Evolutionary conservation across 2,329 filamentous ascomycete genomes (phyloP).

Genomic region (Neonectria hederae): DNA sequence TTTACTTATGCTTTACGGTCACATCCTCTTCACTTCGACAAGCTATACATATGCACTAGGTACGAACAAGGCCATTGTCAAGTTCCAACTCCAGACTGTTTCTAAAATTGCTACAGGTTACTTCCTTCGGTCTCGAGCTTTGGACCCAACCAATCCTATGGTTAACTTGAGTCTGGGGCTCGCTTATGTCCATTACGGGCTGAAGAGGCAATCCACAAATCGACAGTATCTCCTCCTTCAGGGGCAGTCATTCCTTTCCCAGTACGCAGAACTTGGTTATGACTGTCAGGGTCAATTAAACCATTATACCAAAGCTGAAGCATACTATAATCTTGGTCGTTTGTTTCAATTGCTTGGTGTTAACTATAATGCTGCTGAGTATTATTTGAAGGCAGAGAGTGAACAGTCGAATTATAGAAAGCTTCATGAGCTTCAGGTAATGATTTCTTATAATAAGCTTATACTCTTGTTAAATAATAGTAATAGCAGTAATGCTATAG

Average conservation of each 20-base stretch:
- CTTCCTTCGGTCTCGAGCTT: slow-evolving; percentile 79
- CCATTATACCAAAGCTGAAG: slow-evolving; percentile 41
- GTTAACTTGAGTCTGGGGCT: slow-evolving; percentile 84
- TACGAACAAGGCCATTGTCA: slow-evolving; percentile 47
- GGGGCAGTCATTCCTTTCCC: slow-evolving; percentile 78
- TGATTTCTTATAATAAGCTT: slow-evolving; percentile 47
- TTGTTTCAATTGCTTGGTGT: slow-evolving; percentile 51
- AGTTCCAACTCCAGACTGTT: background rate
- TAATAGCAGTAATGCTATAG: slow-evolving; percentile 42
- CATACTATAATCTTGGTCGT: slow-evolving; percentile 52
- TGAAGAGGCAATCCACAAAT: slow-evolving; percentile 91
- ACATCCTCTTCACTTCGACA: slow-evolving; percentile 85
- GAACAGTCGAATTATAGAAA: slow-evolving; percentile 8
- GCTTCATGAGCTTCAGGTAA: slow-evolving; percentile 39
- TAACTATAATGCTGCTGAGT: slow-evolving; percentile 69
- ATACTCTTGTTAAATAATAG: slow-evolving; percentile 45
- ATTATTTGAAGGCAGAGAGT: slow-evolving; percentile 64
- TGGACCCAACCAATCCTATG: slow-evolving; percentile 80
- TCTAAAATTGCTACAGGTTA: slow-evolving; percentile 64
- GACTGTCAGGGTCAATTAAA: background rate
- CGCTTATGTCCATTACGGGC: slow-evolving; percentile 85
- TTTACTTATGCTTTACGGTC: slow-evolving; percentile 87
- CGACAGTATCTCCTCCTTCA: slow-evolving; percentile 88
- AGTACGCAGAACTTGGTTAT: slow-evolving; percentile 42
- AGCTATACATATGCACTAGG: slow-evolving; percentile 86